Conservation (phyloP, 768 basidiomycete genomes). For the Suillus alpinus region DNA sequence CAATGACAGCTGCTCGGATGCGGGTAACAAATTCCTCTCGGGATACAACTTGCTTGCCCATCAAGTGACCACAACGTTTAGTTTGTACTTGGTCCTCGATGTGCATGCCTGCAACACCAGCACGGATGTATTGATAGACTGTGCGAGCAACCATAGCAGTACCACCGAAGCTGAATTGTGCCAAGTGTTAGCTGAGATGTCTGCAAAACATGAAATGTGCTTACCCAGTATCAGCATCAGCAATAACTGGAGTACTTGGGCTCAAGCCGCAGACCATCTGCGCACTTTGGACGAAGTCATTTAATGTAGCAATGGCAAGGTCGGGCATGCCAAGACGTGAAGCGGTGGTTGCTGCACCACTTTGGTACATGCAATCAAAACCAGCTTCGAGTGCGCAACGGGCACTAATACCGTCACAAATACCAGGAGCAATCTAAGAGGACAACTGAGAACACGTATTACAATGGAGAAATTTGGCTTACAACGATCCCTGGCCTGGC, state of each 20-base stretch:
- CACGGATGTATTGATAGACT: slow-evolving; percentile 63
- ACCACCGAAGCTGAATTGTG: slow-evolving; percentile 54
- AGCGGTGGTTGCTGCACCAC: slow-evolving; percentile 78
- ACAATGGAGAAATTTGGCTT: slow-evolving; percentile 23
- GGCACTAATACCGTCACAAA: slow-evolving; percentile 79
- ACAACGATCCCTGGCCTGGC: slow-evolving; percentile 76
- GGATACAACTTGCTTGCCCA: slow-evolving; percentile 81
- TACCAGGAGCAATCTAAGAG: slow-evolving; percentile 66
- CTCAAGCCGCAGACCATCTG: slow-evolving; percentile 68
- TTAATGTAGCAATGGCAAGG: slow-evolving; percentile 73
- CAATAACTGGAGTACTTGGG: slow-evolving; percentile 68
- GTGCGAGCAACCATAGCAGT: slow-evolving; percentile 75
- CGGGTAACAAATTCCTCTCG: slow-evolving; percentile 73
- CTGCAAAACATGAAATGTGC: slow-evolving; percentile 3
- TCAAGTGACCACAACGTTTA: slow-evolving; percentile 74
- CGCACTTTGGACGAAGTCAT: slow-evolving; percentile 71
- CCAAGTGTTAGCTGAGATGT: slow-evolving; percentile 16
- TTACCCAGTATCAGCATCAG: slow-evolving; percentile 78
- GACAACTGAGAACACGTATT: slow-evolving; percentile 2
- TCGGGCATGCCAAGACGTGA: slow-evolving; percentile 79
- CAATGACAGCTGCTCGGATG: slow-evolving; percentile 74
- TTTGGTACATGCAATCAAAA: slow-evolving; percentile 76
- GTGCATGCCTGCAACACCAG: slow-evolving; percentile 73
- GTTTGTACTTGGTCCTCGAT: slow-evolving; percentile 85
- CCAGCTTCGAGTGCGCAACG: slow-evolving; percentile 79